Conservation (phyloP, 331 rosid genomes). For the Prunus yedoensis region DNA sequence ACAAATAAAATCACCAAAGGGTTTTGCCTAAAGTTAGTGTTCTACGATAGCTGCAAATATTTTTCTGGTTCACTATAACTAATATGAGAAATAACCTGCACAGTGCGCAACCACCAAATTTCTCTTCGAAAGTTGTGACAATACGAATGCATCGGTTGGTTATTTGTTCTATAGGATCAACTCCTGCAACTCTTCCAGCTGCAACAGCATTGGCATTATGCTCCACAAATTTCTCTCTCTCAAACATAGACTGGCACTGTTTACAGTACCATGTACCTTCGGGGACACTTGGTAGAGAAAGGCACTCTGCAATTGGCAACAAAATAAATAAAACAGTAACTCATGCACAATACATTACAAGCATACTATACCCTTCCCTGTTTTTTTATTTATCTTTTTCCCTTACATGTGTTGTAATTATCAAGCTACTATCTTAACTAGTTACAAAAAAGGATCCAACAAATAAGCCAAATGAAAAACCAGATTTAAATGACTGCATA, state of each 20-base stretch:
- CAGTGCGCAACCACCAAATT: slow-evolving; percentile 84
- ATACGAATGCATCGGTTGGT: slow-evolving; percentile 77
- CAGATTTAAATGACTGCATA: neutral
- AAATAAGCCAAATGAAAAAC: neutral
- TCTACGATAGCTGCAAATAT: neutral
- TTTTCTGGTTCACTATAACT: neutral
- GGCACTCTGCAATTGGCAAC: slow-evolving; percentile 60
- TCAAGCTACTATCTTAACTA: neutral
- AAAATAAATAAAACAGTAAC: neutral
- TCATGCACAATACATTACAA: slow-evolving; percentile 5
- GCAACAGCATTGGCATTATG: slow-evolving; percentile 65
- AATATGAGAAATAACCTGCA: slow-evolving; percentile 57
- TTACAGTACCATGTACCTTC: slow-evolving; percentile 87
- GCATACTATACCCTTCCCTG: neutral
- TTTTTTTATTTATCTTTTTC: neutral
- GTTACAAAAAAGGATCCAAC: neutral
- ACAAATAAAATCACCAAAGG: neutral
- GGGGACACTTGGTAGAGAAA: slow-evolving; percentile 59
- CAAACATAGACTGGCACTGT: slow-evolving; percentile 62
- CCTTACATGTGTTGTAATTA: neutral
- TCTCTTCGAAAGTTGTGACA: slow-evolving; percentile 61
- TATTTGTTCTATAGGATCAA: slow-evolving; percentile 69
- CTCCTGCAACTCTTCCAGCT: slow-evolving; percentile 62
- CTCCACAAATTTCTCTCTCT: slow-evolving; percentile 50
- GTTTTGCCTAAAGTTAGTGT: neutral